Evolutionary conservation across 1,284 basidiomycete genomes (phyloP), one percentile per base, ranked within the genome.

Genomic region (Ceratobasidium sp.): DNA sequence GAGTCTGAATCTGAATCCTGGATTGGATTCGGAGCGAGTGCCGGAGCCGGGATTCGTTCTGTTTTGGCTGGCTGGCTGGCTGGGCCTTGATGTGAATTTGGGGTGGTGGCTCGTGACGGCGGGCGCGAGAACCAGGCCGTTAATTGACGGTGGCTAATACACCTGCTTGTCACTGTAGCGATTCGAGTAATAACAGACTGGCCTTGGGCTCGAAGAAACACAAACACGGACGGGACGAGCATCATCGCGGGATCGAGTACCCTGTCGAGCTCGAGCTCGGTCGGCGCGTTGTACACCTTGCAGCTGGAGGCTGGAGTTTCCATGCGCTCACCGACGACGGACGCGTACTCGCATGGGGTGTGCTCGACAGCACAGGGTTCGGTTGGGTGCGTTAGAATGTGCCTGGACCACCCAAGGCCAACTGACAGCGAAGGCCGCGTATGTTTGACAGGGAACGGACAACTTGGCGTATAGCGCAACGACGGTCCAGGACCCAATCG

Each of bases 291-390:
- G 92, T 96, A 36, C 89, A 86, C 75, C 83, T 96, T 36, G 88
- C 89, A 57, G 92, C 93, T 1, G 91, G 92, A 22, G 94, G 94
- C 81, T 94, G 93, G 94, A 93, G 90, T 45, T 94, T 93, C 81
- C 90, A 93, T 80, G 92, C 92, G 1, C 82, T 94, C 56, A 93
- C 95, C 81, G 90, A 90, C 1, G 83, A 87, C 65, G 94, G 95
- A 9, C 83, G 84, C 44, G 83, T 96, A 11, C 89, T 91, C 82
- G 93, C 93, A n/a, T 96, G 94, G 94, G 94, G 94, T 93, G 80
- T 76, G 79, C 53, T 67, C 19, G 63, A 63, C 53, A 53, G 59
- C 17, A n/a, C 48, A 17, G 41, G 50, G n/a, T 24, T 17, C 17
- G 67, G 56, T 14, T 45, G 17, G 36, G 54, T 57, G 33, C 24